Percentiles rank a stretch among this genome's conserved stretches.
These are phyloP conservation scores for Bolboschoenus planiculmis DNA, from an alignment of 176 grass and related monocot species.

Conservation along the genomic window DNA sequence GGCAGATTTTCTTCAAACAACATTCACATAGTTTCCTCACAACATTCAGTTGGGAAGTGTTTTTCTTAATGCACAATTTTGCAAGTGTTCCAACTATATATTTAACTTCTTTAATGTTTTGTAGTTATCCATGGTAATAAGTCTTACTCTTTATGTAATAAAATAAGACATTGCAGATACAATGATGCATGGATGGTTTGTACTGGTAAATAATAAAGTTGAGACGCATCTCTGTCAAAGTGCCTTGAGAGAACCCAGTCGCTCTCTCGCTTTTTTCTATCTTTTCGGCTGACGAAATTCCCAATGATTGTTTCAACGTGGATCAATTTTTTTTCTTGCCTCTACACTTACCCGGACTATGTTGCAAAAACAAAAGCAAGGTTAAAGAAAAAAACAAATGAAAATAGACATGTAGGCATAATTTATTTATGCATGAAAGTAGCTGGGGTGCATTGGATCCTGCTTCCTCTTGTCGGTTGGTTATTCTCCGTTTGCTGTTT, in stretches of 20 bases:
- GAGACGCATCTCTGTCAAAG: slow-evolving; percentile 2
- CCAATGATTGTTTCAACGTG: background rate
- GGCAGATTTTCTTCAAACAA: background rate
- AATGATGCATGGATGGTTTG: background rate
- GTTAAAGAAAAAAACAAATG: background rate
- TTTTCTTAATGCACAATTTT: background rate
- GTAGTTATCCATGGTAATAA: background rate
- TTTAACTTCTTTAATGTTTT: background rate
- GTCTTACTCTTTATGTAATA: background rate
- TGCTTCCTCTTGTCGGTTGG: slow-evolving; percentile 17
- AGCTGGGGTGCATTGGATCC: slow-evolving; percentile 23
- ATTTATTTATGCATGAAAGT: background rate
- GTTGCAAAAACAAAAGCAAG: too few species aligned
- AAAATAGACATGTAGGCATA: background rate
- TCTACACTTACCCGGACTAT: background rate
- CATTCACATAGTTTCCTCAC: background rate
- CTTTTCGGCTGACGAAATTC: background rate
- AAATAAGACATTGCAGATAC: background rate
- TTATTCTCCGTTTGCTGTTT: background rate
- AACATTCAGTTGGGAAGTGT: background rate
- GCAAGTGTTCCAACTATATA: background rate
- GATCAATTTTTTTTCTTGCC: background rate
- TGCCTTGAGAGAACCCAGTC: background rate
- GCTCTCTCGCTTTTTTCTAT: background rate
- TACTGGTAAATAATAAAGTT: background rate